Base-by-base conservation (phyloP, 495 filamentous ascomycete genomes). In the Chaetomium cochliodes region DNA sequence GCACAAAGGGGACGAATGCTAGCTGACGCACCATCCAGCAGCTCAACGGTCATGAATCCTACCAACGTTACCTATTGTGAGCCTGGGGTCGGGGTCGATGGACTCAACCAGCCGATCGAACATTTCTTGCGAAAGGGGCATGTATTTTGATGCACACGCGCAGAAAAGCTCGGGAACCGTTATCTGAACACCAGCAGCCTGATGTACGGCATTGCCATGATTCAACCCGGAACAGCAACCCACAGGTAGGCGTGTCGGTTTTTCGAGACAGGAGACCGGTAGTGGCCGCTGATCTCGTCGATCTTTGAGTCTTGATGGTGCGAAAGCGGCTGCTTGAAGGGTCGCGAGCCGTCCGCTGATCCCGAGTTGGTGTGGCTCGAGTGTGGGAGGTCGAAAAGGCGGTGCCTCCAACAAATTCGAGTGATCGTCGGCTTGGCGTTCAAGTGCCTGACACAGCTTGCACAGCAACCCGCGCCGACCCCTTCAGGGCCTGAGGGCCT, bases 251-350 rank as follows among this genome's bases (percentile, higher is more conserved):
- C 30, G 5, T 20, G 46, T 37, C 33, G 25, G 9, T 16, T 25
- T 25, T 41, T 25, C 11, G 33, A 56, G 15, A 5, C 39, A 26
- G 41, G n/a, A 12, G 18, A 9, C 22, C 54, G 54, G 54, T 23
- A 58, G 39, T 25, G 20, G 20, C 8, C 41, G 56, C 41, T 58
- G 56, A 58, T 58, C 56, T n/a, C 8, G 56, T 12, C 8, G 22
- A 58, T 58, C 56, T 5, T 16, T 44, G 20, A 4, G 22, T 8
- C 49, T 26, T 44, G 41, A 9, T 18, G 41, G 2, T 5, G 41
- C 13, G 13, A 16, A 37, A 37, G 11, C 41, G 6, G 41, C 41
- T 44, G 13, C 41, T 44, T 6, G 16, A 44, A 44, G 41, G 41
- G 41, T 44, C 41, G 41, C 41, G 41, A 44, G 41, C 41, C 41